Conservation (phyloP, 129 eudicot genomes). For the Chrysanthemum seticuspe region DNA sequence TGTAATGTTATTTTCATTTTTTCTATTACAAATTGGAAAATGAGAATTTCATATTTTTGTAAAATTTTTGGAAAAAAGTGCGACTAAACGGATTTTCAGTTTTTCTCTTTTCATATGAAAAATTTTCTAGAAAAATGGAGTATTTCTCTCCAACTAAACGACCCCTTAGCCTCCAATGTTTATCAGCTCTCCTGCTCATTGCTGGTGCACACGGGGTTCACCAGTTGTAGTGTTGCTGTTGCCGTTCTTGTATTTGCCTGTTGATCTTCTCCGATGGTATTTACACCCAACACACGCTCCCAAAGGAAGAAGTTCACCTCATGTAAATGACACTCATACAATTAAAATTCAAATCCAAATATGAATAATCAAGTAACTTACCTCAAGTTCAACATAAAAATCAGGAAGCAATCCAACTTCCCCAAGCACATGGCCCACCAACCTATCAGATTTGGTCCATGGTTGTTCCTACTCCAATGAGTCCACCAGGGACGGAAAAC, state of each 20-base stretch:
- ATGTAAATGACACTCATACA: background rate
- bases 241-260: constrained; percentile 83
- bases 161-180: constrained; percentile 97
- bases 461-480: constrained; percentile 93
- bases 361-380: constrained; percentile 17
- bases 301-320: constrained; percentile 81
- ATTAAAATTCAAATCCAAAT: too few species aligned
- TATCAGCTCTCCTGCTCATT: constrained; percentile 77
- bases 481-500: constrained; percentile 93
- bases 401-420: constrained; percentile 97
- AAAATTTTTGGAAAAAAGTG: too few species aligned
- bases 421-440: constrained; percentile 95
- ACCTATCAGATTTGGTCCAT: constrained; percentile 94
- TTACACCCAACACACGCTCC: constrained; percentile 77
- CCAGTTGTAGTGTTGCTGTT: constrained; percentile 76
- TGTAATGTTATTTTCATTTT: too few species aligned
- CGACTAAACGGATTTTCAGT: too few species aligned
- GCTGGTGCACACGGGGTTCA: constrained; percentile 94
- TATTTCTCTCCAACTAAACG: too few species aligned
- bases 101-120: too few species aligned
- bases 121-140: too few species aligned
- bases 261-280: constrained; percentile 83
- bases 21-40: too few species aligned
- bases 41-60: too few species aligned
- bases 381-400: constrained; percentile 90